A percentile compares a stretch with the other conserved stretches of the same genome.
Conservation (phyloP, 2,329 filamentous ascomycete genomes). For the Coniochaeta hoffmannii region DNA sequence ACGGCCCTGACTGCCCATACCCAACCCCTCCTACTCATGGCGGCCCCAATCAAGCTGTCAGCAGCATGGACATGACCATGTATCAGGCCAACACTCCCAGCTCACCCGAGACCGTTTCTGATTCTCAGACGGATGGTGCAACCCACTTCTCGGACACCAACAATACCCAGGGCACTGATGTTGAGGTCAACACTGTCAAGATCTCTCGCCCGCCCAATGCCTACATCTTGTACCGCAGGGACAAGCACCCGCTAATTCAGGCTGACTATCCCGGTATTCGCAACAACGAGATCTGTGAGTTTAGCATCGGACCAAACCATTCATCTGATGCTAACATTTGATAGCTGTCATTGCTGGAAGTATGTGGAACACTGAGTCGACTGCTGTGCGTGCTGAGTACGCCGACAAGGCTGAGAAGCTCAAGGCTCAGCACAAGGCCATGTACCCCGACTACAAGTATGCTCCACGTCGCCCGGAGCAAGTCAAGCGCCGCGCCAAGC, state of each 20-base stretch:
- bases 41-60: no score
- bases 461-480: constrained; percentile 6
- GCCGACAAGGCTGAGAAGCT: neutral
- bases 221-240: constrained; percentile 34
- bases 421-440: constrained; percentile 6
- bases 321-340: neutral
- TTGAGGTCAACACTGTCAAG: constrained; percentile 6
- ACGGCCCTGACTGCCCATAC: no score
- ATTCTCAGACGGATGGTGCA: no score
- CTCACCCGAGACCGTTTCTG: no score
- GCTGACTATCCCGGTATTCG: constrained; percentile 24
- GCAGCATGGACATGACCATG: no score
- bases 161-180: no score
- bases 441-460: constrained; percentile 30
- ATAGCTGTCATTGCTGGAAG: constrained; percentile 18
- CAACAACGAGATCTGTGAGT: constrained; percentile 36
- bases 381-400: constrained; percentile 7
- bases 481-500: constrained; percentile 6
- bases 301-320: neutral
- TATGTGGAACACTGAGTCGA: constrained; percentile 21
- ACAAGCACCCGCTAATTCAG: constrained; percentile 27
- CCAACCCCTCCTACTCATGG: no score
- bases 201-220: constrained; percentile 33
- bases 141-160: no score
- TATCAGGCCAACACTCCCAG: no score